Evolutionary conservation across 2,329 filamentous ascomycete genomes (phyloP).

Genomic region (Aspergillus pseudotamarii): DNA sequence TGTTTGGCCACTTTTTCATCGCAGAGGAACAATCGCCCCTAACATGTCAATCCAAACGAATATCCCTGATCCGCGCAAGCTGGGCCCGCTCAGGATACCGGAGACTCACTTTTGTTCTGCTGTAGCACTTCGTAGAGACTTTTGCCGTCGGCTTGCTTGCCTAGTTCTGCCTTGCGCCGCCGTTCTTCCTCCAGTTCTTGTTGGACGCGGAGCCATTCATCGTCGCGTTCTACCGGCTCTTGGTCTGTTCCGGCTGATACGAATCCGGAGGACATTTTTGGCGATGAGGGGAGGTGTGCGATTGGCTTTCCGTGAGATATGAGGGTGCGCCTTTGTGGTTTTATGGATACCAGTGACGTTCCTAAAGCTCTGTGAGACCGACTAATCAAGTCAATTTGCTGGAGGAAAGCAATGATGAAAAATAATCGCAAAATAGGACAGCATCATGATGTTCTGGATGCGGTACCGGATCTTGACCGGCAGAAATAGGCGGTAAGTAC

Average conservation of each 20-base stretch:
- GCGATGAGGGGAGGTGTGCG: background rate
- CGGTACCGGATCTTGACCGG: constrained; percentile 9
- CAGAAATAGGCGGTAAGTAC: constrained; percentile 15
- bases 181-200: constrained; percentile 51
- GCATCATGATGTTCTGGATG: background rate
- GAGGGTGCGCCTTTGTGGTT: background rate
- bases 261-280: constrained; percentile 49
- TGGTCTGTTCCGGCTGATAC: constrained; percentile 48
- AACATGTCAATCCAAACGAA: constrained; percentile 42
- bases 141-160: constrained; percentile 57
- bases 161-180: constrained; percentile 47
- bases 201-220: constrained; percentile 48
- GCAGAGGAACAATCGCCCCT: constrained; percentile 33
- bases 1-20: constrained; percentile 48
- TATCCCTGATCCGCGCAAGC: background rate
- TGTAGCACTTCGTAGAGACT: constrained; percentile 53
- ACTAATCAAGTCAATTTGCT: background rate
- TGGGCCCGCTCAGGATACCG: background rate
- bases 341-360: background rate
- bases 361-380: background rate
- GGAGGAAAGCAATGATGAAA: background rate
- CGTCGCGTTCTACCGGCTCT: constrained; percentile 42
- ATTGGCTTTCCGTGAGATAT: too few species aligned
- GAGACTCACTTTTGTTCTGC: constrained; percentile 52
- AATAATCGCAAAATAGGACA: too few species aligned